These are phyloP conservation scores for Clarireedia monteithiana DNA, from an alignment of 2,329 filamentous ascomycete species.

Conservation along the genomic window DNA sequence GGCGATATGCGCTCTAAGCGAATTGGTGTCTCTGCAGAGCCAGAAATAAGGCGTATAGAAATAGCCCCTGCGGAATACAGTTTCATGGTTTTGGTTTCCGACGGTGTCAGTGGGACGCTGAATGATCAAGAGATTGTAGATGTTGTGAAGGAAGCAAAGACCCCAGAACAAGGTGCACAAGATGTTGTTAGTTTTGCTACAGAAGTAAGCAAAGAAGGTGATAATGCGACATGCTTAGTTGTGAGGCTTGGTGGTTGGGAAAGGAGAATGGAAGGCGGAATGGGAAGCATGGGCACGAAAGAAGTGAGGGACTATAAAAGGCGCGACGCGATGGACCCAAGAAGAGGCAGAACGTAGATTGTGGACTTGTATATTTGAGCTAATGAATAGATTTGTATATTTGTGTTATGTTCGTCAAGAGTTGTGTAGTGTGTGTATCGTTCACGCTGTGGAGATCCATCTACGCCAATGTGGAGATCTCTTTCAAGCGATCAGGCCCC, in stretches of 20 bases:
- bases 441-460: background rate
- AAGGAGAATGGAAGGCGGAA: constrained; percentile 70
- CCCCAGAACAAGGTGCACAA: constrained; percentile 75
- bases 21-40: constrained; percentile 89
- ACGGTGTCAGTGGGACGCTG: constrained; percentile 81
- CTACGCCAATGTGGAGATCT: too few relatives aligned
- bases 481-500: too few relatives aligned
- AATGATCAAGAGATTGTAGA: constrained; percentile 95
- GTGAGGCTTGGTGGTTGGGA: constrained; percentile 64
- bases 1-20: constrained; percentile 89
- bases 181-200: constrained; percentile 82
- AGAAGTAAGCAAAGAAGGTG: constrained; percentile 57
- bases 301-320: constrained; percentile 81
- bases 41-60: constrained; percentile 74
- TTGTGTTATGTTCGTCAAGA: background rate
- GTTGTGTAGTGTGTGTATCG: background rate
- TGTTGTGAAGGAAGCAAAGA: constrained; percentile 86
- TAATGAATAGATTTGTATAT: background rate
- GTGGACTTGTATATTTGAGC: background rate
- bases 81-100: constrained; percentile 81
- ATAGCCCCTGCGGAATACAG: constrained; percentile 77
- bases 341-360: constrained; percentile 43
- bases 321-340: constrained; percentile 73
- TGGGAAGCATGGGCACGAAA: constrained; percentile 85
- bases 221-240: constrained; percentile 63